phyloP scores from a whole-genome alignment of 208 protist species.

The Plasmodiophora brassicae region DNA sequence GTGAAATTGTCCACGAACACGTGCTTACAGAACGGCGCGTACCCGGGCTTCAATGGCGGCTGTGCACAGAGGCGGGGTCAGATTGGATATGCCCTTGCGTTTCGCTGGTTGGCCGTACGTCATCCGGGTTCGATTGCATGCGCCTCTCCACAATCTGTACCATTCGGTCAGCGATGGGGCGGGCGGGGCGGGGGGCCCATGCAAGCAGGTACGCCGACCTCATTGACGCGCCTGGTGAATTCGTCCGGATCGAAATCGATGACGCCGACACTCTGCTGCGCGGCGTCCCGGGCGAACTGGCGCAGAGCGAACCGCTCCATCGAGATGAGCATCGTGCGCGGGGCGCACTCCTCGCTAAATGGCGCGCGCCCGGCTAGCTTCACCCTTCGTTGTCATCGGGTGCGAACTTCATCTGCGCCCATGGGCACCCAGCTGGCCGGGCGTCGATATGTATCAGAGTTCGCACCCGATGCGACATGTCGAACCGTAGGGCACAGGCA shows the following conservation, averaged over 20 bases:
- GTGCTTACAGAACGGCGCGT: slow-evolving; percentile 72
- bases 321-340: not conserved
- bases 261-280: not conserved
- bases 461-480: no score
- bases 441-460: no score
- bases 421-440: no score
- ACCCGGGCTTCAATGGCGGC: slow-evolving; percentile 54
- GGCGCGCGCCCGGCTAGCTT: no score
- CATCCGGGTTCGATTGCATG: not conserved
- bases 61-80: not conserved
- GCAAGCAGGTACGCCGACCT: not conserved
- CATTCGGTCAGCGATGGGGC: not conserved
- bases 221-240: not conserved
- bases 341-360: no score
- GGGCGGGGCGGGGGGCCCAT: not conserved
- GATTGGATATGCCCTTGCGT: not conserved
- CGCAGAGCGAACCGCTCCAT: not conserved
- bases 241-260: not conserved
- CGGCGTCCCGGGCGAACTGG: not conserved
- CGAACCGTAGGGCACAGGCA: no score
- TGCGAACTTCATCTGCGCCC: no score
- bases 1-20: slow-evolving; percentile 64
- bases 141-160: not conserved
- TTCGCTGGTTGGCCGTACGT: not conserved
- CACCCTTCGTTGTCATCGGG: no score